Evolutionary conservation across 1,139 yeast genomes (phyloP).

Genomic region (Saccharomyces pastorianus): DNA sequence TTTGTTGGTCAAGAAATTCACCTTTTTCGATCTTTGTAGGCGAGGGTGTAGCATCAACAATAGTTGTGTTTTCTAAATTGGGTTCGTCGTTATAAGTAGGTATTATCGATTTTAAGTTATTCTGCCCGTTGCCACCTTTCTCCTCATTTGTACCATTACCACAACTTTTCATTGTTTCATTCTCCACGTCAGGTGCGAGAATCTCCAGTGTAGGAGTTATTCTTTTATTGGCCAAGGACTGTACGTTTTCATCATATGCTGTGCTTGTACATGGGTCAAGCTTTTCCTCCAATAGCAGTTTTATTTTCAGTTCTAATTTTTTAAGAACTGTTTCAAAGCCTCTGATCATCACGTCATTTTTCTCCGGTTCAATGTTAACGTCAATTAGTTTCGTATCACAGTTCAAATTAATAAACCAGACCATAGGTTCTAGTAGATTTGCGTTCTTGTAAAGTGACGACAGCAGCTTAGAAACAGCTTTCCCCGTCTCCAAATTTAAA

Average conservation of each 20-base stretch:
- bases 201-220: not conserved
- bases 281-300: constrained; percentile 2
- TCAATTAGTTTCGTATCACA: constrained; percentile 26
- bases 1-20: not conserved
- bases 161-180: not conserved
- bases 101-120: not conserved
- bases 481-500: constrained; percentile 28
- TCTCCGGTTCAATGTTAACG: constrained; percentile 40
- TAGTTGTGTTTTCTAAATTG: not conserved
- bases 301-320: constrained; percentile 3
- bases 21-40: not conserved
- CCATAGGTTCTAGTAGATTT: constrained; percentile 24
- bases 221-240: not conserved
- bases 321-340: constrained; percentile 16
- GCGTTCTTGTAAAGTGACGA: constrained; percentile 20
- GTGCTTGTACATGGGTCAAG: not conserved
- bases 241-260: not conserved
- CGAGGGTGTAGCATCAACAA: not conserved
- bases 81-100: not conserved
- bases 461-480: constrained; percentile 20
- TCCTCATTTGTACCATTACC: not conserved
- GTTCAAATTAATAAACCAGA: constrained; percentile 29
- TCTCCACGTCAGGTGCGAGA: not conserved
- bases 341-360: constrained; percentile 35
- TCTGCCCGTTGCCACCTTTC: not conserved